phyloP scores from a whole-genome alignment of 1,284 basidiomycete species.

The Marasmius oreades region DNA sequence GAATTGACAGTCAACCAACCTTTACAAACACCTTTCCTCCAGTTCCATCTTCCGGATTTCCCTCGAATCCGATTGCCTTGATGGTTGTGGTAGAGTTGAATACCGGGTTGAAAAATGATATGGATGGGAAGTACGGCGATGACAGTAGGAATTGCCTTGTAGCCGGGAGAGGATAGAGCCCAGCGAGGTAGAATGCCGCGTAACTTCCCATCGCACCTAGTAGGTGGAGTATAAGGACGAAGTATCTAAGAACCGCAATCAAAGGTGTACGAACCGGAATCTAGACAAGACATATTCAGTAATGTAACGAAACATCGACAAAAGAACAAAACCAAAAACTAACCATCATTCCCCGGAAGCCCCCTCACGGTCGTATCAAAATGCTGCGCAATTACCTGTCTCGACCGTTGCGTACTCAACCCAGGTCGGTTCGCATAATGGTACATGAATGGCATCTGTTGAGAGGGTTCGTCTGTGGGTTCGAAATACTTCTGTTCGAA shows the following conservation, averaged over 20 bases:
- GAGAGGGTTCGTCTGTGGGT: slow-evolving; percentile 56
- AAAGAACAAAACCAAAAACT: not conserved
- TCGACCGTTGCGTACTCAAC: slow-evolving; percentile 24
- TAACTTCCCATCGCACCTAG: slow-evolving; percentile 68
- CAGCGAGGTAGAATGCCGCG: slow-evolving; percentile 55
- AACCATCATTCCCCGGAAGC: slow-evolving; percentile 13
- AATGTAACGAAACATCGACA: not conserved
- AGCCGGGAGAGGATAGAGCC: slow-evolving; percentile 59
- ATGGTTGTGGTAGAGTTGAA: slow-evolving; percentile 56
- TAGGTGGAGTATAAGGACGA: not conserved
- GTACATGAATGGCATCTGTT: slow-evolving; percentile 63
- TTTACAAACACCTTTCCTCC: slow-evolving; percentile 53
- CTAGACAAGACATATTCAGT: slow-evolving; percentile 11
- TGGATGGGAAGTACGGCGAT: slow-evolving; percentile 56
- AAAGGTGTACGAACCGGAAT: not conserved
- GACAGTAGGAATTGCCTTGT: slow-evolving; percentile 57
- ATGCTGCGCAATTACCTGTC: not conserved
- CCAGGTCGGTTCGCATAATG: slow-evolving; percentile 59
- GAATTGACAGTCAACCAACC: no score
- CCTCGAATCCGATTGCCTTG: slow-evolving; percentile 43
- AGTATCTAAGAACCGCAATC: not conserved
- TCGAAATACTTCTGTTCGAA: slow-evolving; percentile 54
- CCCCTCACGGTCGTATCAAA: slow-evolving; percentile 13
- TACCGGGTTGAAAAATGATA: slow-evolving; percentile 56
- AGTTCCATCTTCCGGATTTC: no score